These are phyloP conservation scores for Rhodosporidiobolus odoratus DNA, from an alignment of 768 basidiomycete genomes.

Conservation along the genomic window DNA sequence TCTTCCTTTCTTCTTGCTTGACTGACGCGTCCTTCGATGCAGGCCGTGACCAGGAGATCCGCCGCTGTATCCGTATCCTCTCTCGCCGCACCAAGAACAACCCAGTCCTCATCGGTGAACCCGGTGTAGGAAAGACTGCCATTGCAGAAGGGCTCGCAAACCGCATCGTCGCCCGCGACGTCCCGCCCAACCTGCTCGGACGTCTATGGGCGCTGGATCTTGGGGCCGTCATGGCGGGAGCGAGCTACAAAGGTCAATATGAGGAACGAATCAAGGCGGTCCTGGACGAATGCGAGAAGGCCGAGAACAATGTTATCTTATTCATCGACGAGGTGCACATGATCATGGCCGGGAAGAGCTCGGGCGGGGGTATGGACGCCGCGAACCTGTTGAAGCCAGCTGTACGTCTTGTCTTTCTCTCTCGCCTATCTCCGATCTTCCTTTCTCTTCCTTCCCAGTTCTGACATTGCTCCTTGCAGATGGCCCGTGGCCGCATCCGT, in stretches of 20 bases:
- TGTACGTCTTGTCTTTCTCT: neutral
- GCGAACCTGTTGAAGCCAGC: conserved; percentile 43
- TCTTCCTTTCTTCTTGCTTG: too few species aligned
- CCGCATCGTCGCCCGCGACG: conserved; percentile 88
- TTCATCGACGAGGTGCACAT: conserved; percentile 92
- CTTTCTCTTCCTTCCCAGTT: conserved; percentile 66
- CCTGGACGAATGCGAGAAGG: conserved; percentile 86
- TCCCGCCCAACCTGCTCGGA: conserved; percentile 66
- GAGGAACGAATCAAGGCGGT: conserved; percentile 92
- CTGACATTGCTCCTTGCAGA: too few species aligned
- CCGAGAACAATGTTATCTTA: conserved; percentile 73
- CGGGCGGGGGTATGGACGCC: conserved; percentile 87
- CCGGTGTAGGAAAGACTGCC: conserved; percentile 89
- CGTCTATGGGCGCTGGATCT: conserved; percentile 83
- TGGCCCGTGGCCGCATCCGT: conserved; percentile 67
- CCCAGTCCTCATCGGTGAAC: conserved; percentile 89
- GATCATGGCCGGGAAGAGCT: conserved; percentile 81
- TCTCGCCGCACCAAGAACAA: conserved; percentile 72
- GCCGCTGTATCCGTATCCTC: conserved; percentile 42
- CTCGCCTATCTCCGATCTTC: conserved; percentile 45
- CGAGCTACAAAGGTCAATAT: conserved; percentile 81
- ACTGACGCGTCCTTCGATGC: conserved; percentile 31
- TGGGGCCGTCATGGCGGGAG: conserved; percentile 67
- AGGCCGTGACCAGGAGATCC: conserved; percentile 44
- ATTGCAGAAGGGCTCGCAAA: conserved; percentile 94